Percentiles rank a stretch among this genome's conserved stretches.
phyloP scores from a whole-genome alignment of 371 early-diverging fungal genomes.

The Fennellomyces sp. region DNA sequence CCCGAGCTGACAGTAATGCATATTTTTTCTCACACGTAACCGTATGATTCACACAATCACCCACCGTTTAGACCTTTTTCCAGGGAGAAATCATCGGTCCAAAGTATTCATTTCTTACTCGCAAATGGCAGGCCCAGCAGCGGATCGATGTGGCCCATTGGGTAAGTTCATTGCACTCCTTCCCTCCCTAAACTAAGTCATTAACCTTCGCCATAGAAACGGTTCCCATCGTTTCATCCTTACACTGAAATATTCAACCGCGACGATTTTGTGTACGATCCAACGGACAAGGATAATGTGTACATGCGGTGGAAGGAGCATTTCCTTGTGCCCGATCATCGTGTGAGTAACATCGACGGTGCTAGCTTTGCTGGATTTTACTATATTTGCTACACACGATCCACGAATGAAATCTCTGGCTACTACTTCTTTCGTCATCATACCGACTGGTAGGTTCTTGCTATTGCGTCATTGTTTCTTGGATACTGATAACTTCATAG shows the following conservation, averaged over 20 bases:
- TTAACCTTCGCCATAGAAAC: slow-evolving; percentile 36
- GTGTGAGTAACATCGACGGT: slow-evolving; percentile 81
- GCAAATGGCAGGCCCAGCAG: slow-evolving; percentile 88
- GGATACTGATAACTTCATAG: slow-evolving; percentile 21
- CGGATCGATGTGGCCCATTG: slow-evolving; percentile 78
- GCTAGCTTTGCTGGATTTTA: slow-evolving; percentile 97
- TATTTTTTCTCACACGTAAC: too few species aligned
- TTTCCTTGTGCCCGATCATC: slow-evolving; percentile 95
- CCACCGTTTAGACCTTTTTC: slow-evolving; percentile 77
- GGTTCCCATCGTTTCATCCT: slow-evolving; percentile 71
- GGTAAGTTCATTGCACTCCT: slow-evolving; percentile 55
- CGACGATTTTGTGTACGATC: slow-evolving; percentile 73
- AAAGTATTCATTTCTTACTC: slow-evolving; percentile 78
- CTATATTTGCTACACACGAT: slow-evolving; percentile 87
- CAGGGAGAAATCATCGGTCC: slow-evolving; percentile 86
- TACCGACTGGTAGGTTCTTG: slow-evolving; percentile 76
- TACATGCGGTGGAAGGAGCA: slow-evolving; percentile 99
- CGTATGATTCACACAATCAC: too few species aligned
- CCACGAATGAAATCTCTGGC: slow-evolving; percentile 80
- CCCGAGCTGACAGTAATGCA: slow-evolving; percentile 41
- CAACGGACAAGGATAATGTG: slow-evolving; percentile 69
- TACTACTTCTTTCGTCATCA: slow-evolving; percentile 84
- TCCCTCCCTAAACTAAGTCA: background rate
- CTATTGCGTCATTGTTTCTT: background rate
- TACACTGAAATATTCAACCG: slow-evolving; percentile 66